Base-by-base conservation (phyloP, 1,284 basidiomycete genomes). In the Phellopilus nigrolimitatus region DNA sequence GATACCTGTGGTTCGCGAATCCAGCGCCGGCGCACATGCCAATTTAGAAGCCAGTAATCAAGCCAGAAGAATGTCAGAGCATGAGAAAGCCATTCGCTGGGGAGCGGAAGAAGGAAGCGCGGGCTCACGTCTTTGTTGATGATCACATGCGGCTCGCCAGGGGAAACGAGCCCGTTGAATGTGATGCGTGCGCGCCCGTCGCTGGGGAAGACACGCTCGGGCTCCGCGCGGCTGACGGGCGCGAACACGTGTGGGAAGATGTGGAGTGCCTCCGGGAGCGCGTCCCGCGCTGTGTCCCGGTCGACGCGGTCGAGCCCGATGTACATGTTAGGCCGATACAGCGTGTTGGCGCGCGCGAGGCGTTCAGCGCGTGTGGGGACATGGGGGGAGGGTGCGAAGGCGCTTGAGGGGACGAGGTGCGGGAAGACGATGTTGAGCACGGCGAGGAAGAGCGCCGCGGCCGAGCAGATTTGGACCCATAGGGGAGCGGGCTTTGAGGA, bases 181-280 rank as follows among this genome's bases (percentile, higher is more conserved):
- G 49, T 50, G 13, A 22, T 22, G 4, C 49, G 30, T 19, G 40
- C 40, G 28, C 31, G 49, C 5, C 49, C 49, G n/a, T 50, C 49
- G 19, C 33, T 34, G 3, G 49, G 49, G 31, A 30, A 50, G 15
- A 50, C 40, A 4, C 44, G 22, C 13, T 36, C 9, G 6, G 40
- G 49, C 8, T 50, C 28, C 8, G 28, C 15, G 15, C 17, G 49
- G 8, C 21, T 25, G 9, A 50, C 40, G 0, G 49, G 40, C 34
- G 49, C n/a, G 39, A 50, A 50, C 19, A 50, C 3, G 19, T 43
- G 49, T 19, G 49, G 49, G 40, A 50, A 50, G 21, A 43, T n/a
- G 17, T 21, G 25, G 6, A 50, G 17, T 25, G 40, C 28, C n/a
- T 44, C 30, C 22, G 49, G 49, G 15, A 50, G 31, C 15, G 41